Base-by-base conservation (phyloP, 2,329 filamentous ascomycete species). In the Monosporascus sp. region DNA sequence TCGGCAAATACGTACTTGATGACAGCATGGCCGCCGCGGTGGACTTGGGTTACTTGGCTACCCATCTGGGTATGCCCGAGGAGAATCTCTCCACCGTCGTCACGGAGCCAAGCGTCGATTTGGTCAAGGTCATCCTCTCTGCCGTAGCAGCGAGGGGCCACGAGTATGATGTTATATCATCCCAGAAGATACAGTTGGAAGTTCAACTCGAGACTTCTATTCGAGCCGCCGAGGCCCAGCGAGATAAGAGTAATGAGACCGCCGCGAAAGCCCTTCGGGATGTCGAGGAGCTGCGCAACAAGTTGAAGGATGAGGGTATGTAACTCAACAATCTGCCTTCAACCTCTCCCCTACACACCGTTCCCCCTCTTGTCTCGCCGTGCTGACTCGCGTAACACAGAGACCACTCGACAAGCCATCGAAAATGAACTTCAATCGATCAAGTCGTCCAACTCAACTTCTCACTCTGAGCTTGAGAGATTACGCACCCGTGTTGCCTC, bases 171-270 rank as follows among this genome's bases (percentile, higher is more conserved):
- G 81, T 85, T 40, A 74, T 96, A 41, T 90, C 87, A 63, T 87
- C 93, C 9, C 89, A 96, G 60, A 97, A 97, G 74, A 80, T 97
- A 45, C 87, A 90, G 61, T 77, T 89, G 46, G 91, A 96, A 64
- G 94, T 99, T 45, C 92, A 97, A 75, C 81, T 97, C 7, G 94
- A 99, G 70, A 94, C 91, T 70, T 88, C 87, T 19, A 87, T 96
- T 48, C 87, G 91, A 63, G 88, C 83, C 60, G 87, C 88, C 55
- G 93, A 97, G 68, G 85, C 87, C 24, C 89, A 91, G 71, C 86
- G 86, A 60, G 90, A 93, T 66, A 83, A 86, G 8, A 84, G 94
- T 68, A 96, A 94, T 72, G 79, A 82, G 6, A 89, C 88, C 1
- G 82, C 91, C 45, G 91, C 95, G 57, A 93, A 93, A 69, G 87